Evolutionary conservation across 768 basidiomycete species (phyloP), one percentile per base, ranked within the genome.

Genomic region (Phylloporus scabripes): DNA sequence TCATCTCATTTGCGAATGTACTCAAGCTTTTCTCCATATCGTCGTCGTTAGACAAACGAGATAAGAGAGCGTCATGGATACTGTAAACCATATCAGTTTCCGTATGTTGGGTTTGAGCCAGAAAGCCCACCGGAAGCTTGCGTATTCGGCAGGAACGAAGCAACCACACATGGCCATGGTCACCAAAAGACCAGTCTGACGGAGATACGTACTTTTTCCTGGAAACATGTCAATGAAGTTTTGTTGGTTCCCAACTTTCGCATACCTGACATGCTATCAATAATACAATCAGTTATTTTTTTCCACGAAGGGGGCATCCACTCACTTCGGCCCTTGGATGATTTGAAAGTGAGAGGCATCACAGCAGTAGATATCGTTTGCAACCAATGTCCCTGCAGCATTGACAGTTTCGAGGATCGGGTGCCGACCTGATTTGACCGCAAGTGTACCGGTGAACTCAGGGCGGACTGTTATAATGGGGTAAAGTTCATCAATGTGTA

Each of bases 1-100:
- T 81, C 91, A 99, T 97, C 69, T 99, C 95, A 54, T 81, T 85
- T 1, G 92, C 92, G 68, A 99, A 99, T 0, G 96, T 97, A 56
- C 93, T 96, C 21, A 98, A 66, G 38, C 78, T 87, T 60, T 82
- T 86, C 66, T 95, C 92, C 61, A 93, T 77, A 57, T 92, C 85
- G 60, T 97, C 93, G 55, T 98, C 93, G 57, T 98, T 97, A 1
- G 92, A 95, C 15, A 99, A 72, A 2, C 95, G 81, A 0, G 84
- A 87, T 21, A 98, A 75, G 5, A 98, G 74, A 0, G 84, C 77
- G 53, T 95, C 91, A 52, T 94, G 87, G 2, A 92, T 74, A 24
- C 87, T 91, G 43, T 4, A 24, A 23, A 51, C 17, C 32, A 7
- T 20, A 42, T 28, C 12, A n/a, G 8, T 20, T 36, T 7, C n/a